phyloP scores from a whole-genome alignment of 2,329 filamentous ascomycete genomes.

The Lomentospora prolificans region DNA sequence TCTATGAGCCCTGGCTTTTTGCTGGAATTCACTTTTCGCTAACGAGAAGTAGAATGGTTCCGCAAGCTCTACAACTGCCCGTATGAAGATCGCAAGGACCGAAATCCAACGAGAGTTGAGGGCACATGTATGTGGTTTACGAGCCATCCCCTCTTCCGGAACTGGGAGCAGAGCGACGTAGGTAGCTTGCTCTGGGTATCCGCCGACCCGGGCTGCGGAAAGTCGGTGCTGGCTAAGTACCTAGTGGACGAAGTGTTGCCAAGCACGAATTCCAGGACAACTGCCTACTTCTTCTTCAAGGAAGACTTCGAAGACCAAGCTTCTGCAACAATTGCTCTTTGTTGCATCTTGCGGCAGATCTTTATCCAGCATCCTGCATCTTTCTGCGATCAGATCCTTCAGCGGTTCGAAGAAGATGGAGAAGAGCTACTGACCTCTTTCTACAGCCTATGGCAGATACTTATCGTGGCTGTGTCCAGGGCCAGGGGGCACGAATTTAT shows the following conservation, averaged over 20 bases:
- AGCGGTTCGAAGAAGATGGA: not conserved
- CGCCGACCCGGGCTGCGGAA: slow-evolving; percentile 28
- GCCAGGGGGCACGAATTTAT: not conserved
- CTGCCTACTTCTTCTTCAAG: not conserved
- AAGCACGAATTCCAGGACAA: not conserved
- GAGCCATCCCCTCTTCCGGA: not conserved
- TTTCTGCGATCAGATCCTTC: not conserved
- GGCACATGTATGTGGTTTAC: slow-evolving; percentile 25
- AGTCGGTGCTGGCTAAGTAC: slow-evolving; percentile 25
- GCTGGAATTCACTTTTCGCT: too few relatives aligned
- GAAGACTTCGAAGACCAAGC: not conserved
- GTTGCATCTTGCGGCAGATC: not conserved
- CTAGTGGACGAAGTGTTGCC: slow-evolving; percentile 18
- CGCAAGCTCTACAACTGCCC: too few relatives aligned
- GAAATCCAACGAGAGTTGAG: slow-evolving; percentile 10
- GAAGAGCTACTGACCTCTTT: too few relatives aligned
- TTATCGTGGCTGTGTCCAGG: too few relatives aligned
- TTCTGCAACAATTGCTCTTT: not conserved
- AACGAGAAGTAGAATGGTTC: too few relatives aligned
- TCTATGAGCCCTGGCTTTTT: too few relatives aligned
- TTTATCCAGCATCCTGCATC: not conserved
- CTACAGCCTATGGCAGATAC: too few relatives aligned
- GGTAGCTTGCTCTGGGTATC: slow-evolving; percentile 22
- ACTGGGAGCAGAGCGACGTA: slow-evolving; percentile 19
- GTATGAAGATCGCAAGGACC: too few relatives aligned